Percentiles rank a stretch among this genome's conserved stretches.
Evolutionary conservation across 2,329 filamentous ascomycete genomes (phyloP).

Genomic region (Fonsecaea erecta): DNA sequence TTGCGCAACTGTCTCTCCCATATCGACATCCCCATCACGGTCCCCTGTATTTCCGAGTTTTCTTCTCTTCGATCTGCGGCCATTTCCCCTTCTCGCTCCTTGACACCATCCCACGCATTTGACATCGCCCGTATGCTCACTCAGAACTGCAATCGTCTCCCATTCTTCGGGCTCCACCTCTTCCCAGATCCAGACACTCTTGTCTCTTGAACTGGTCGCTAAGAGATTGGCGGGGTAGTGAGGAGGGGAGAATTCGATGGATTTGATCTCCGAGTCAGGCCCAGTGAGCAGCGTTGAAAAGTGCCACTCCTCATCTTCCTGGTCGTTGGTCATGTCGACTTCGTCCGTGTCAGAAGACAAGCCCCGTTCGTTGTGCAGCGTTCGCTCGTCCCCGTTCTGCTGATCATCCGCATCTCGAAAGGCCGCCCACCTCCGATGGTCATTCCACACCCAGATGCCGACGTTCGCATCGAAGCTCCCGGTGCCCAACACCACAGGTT

Average conservation of each 20-base stretch:
- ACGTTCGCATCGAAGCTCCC: constrained; percentile 94
- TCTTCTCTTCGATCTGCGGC: constrained; percentile 22
- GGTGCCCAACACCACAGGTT: constrained; percentile 75
- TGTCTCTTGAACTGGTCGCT: constrained; percentile 89
- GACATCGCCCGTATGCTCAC: constrained; percentile 93
- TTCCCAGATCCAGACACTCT: constrained; percentile 98
- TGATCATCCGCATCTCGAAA: constrained; percentile 46
- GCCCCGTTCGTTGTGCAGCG: constrained; percentile 15
- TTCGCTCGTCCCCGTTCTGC: constrained; percentile 38
- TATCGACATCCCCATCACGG: constrained; percentile 26
- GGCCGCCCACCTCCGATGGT: constrained; percentile 19
- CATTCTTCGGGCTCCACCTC: constrained; percentile 91
- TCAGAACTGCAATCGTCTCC: constrained; percentile 92
- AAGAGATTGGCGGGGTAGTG: constrained; percentile 70
- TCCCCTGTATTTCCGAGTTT: constrained; percentile 6
- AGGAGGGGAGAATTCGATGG: constrained; percentile 65
- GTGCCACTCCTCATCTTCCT: constrained; percentile 82
- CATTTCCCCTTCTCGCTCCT: constrained; percentile 45
- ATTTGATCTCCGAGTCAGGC: constrained; percentile 94
- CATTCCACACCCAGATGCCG: constrained; percentile 69
- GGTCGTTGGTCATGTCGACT: constrained; percentile 49
- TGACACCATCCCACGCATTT: constrained; percentile 95
- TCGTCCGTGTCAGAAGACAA: constrained; percentile 15
- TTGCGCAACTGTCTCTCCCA: constrained; percentile 14
- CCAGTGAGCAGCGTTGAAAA: constrained; percentile 92